These are phyloP conservation scores for Penicillium sp. DNA, from an alignment of 2,329 filamentous ascomycete genomes.

Conservation along the genomic window DNA sequence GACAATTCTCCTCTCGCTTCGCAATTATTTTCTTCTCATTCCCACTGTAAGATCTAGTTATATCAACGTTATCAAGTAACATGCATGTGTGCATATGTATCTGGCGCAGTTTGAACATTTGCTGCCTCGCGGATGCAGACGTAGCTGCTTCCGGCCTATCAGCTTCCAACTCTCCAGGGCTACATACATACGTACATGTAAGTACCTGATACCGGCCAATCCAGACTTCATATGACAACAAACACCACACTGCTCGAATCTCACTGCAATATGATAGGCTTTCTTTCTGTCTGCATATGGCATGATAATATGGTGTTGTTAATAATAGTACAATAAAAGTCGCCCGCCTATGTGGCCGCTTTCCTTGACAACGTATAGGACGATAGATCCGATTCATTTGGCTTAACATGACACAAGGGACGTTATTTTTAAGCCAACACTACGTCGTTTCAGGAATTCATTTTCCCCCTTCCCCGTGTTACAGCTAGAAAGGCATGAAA, in stretches of 20 bases:
- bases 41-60: not conserved
- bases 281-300: not conserved
- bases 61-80: conserved; percentile 10
- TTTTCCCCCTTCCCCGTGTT: not conserved
- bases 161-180: not conserved
- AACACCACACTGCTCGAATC: not conserved
- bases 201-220: not conserved
- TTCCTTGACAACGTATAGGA: not conserved
- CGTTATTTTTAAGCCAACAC: not conserved
- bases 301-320: not conserved
- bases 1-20: conserved; percentile 44
- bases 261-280: conserved; percentile 2
- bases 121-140: not conserved
- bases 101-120: not conserved
- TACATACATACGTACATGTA: not conserved
- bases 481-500: not conserved
- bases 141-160: not conserved
- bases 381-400: not conserved
- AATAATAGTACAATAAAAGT: not conserved
- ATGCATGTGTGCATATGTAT: not conserved
- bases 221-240: not conserved
- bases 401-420: not conserved
- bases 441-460: too few relatives aligned
- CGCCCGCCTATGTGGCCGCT: not conserved
- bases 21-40: conserved; percentile 5